Conservation (phyloP, 2,329 filamentous ascomycete genomes). For the Colletotrichum horii region DNA sequence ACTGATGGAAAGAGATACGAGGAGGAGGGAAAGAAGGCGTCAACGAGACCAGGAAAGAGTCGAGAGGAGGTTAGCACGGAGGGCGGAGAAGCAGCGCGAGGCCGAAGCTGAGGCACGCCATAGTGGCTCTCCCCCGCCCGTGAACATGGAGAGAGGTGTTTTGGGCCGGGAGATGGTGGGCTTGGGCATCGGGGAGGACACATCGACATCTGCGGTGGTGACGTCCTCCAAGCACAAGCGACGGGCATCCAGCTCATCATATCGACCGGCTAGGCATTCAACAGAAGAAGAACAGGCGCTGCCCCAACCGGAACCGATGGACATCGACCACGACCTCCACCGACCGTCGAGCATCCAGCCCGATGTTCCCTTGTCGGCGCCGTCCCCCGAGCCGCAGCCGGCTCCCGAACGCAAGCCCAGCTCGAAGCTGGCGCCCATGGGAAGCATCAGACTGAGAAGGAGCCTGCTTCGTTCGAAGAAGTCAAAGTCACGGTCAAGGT, state of each 20-base stretch:
- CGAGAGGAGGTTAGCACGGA: conserved; percentile 67
- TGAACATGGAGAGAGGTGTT: conserved; percentile 65
- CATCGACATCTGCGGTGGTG: conserved; percentile 54
- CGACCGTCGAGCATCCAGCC: conserved; percentile 53
- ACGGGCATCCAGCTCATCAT: conserved; percentile 42
- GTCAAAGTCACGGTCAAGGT: conserved; percentile 53
- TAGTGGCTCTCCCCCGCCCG: conserved; percentile 54
- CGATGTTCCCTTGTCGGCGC: conserved; percentile 25
- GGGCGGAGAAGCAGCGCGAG: conserved; percentile 69
- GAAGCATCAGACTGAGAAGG: conserved; percentile 36
- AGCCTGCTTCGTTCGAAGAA: conserved; percentile 49
- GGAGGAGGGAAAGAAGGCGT: conserved; percentile 78
- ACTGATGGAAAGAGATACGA: conserved; percentile 86
- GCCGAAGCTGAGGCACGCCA: conserved; percentile 61
- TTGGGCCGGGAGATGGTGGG: conserved; percentile 63
- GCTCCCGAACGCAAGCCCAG: background rate
- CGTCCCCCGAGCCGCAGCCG: background rate
- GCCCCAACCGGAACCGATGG: conserved; percentile 12
- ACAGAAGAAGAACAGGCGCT: conserved; percentile 16
- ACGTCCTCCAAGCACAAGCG: conserved; percentile 56
- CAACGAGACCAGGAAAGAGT: conserved; percentile 70
- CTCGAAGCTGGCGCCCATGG: conserved; percentile 23
- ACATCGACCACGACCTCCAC: conserved; percentile 39
- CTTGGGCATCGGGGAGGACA: conserved; percentile 49
- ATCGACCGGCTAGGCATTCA: conserved; percentile 34